These are phyloP conservation scores for Penicillium nucicola DNA, from an alignment of 495 filamentous ascomycete genomes.

Conservation along the genomic window DNA sequence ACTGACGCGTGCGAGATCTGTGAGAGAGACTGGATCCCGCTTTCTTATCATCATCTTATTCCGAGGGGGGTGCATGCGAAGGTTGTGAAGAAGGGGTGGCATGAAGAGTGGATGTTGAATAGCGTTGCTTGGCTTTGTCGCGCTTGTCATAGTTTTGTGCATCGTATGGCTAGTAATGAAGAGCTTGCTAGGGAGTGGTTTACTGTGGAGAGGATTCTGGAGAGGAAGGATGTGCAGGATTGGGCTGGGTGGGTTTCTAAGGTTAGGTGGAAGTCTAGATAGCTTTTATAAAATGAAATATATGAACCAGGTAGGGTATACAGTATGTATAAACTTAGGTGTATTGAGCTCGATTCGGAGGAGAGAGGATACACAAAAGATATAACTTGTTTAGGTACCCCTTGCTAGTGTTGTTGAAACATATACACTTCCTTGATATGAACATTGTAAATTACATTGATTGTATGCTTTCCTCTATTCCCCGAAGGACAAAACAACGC, in stretches of 20 bases:
- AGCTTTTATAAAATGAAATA: background rate
- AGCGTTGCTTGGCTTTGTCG: conserved; percentile 88
- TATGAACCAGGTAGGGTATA: too few relatives aligned
- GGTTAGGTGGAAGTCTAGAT: conserved; percentile 62
- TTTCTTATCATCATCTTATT: conserved; percentile 84
- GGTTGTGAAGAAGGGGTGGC: conserved; percentile 77
- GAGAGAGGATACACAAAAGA: background rate
- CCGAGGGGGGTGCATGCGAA: conserved; percentile 75
- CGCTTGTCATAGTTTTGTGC: conserved; percentile 84
- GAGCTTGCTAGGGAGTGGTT: conserved; percentile 72
- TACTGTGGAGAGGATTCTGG: conserved; percentile 66
- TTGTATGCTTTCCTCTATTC: background rate
- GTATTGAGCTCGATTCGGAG: too few relatives aligned
- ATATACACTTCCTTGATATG: background rate
- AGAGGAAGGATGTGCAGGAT: conserved; percentile 66
- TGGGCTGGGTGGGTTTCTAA: conserved; percentile 68
- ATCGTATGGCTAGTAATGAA: conserved; percentile 73
- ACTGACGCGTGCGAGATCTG: conserved; percentile 74
- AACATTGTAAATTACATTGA: conserved; percentile 4
- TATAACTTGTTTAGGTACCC: too few relatives aligned
- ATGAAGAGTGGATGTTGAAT: conserved; percentile 68
- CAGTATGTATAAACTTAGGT: too few relatives aligned
- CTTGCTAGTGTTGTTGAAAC: background rate
- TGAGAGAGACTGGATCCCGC: conserved; percentile 69
- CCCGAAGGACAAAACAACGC: conserved; percentile 16